A percentile compares a stretch with the other conserved stretches of the same genome.
These are phyloP conservation scores for Verruconis gallopava DNA, from an alignment of 2,329 filamentous ascomycete species.

Conservation along the genomic window DNA sequence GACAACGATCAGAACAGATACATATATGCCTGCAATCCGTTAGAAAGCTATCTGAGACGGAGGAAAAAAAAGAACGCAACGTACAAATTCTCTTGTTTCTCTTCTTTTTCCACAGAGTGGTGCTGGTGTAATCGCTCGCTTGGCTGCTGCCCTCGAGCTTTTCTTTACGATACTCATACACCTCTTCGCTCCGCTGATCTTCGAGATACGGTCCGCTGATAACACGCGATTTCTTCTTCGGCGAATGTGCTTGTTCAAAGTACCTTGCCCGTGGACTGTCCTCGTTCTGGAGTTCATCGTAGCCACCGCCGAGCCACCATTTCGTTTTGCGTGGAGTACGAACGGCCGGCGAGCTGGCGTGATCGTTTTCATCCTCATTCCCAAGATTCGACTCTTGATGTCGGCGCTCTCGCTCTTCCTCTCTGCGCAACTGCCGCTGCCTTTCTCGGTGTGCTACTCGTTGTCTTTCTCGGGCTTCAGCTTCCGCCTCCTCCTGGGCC, in stretches of 20 bases:
- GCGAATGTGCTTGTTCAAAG: background rate
- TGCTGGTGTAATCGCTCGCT: constrained; percentile 19
- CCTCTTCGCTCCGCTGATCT: constrained; percentile 27
- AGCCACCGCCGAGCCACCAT: background rate
- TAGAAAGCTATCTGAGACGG: constrained; percentile 8
- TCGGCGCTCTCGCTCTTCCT: constrained; percentile 14
- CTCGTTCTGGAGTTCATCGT: constrained; percentile 12
- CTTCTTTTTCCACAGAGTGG: constrained; percentile 27
- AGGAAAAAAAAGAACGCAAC: constrained; percentile 27
- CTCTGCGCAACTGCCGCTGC: constrained; percentile 11
- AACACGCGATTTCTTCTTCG: constrained; percentile 26
- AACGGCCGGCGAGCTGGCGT: background rate
- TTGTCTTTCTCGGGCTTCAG: constrained; percentile 17
- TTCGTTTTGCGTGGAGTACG: constrained; percentile 1
- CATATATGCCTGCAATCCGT: constrained; percentile 24
- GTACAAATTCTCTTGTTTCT: constrained; percentile 47
- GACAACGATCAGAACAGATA: constrained; percentile 26
- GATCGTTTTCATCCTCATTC: constrained; percentile 15
- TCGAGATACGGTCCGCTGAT: constrained; percentile 36
- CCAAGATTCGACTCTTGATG: constrained; percentile 19
- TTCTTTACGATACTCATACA: constrained; percentile 28
- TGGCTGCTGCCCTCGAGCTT: constrained; percentile 26
- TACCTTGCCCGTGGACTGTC: constrained; percentile 12
- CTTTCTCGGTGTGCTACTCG: constrained; percentile 31
- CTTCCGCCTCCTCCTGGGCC: constrained; percentile 2